Evolutionary conservation across 2,329 filamentous ascomycete genomes (phyloP), one percentile per base, ranked within the genome.

Genomic region (Aotearoamyces nothofagi): DNA sequence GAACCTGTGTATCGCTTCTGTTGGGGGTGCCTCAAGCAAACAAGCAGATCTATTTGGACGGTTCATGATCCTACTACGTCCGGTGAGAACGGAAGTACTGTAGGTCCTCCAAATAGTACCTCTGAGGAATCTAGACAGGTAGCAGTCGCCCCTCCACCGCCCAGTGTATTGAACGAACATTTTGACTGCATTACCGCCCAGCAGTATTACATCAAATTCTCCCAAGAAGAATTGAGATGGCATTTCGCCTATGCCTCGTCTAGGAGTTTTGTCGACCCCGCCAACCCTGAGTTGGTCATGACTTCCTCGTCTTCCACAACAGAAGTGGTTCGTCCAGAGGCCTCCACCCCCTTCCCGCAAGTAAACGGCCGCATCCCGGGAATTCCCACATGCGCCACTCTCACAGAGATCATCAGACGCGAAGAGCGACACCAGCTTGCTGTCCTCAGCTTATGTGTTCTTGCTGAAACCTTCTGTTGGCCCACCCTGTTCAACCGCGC

Each of bases 401-500:
- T 20, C 8, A n/a, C 7, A 7, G 19, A 20, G n/a, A 20, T 20
- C 7, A 8, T n/a, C 8, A 20, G n/a, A 20, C 7, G 7, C 7
- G 19, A 20, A 20, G 19, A 20, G 8, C 7, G n/a, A 20, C 26
- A 34, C 9, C 25, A 38, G 30, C 17, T 31, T 3, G 30, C 34
- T 4, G 29, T 41, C 17, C 17, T 41, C 15, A 14, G 26, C 9
- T 29, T 39, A 3, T 36, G 34, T 26, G n/a, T 41, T 12, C 20
- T 41, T 2, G 35, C 33, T 5, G 35, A 39, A 20, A 34, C 17
- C 6, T 26, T 32, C 9, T 24, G 19, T 13, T 41, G 35, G 37
- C 19, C 22, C 9, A 24, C 13, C 10, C 27, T 38, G 11, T 41
- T 35, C 30, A 38, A 41, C 22, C 26, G 22, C 11, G 29, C 37